These are phyloP conservation scores for Cerioporus squamosus DNA, from an alignment of 1,284 basidiomycete genomes.

Conservation along the genomic window DNA sequence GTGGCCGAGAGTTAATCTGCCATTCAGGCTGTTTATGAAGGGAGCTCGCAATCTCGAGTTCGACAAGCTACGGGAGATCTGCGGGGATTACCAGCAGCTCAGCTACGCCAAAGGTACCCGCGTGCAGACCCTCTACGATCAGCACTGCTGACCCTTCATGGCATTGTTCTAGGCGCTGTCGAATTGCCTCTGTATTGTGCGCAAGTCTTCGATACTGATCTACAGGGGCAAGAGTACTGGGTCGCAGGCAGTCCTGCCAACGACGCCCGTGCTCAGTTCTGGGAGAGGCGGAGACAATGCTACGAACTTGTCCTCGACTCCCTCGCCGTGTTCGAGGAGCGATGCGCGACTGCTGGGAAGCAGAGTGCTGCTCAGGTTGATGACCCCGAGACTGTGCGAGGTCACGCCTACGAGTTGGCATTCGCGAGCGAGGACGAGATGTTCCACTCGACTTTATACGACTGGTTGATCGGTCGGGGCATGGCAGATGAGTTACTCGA, in stretches of 20 bases:
- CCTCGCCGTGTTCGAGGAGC: slow-evolving; percentile 78
- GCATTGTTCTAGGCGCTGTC: slow-evolving; percentile 66
- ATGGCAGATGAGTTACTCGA: slow-evolving; percentile 90
- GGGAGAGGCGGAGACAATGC: slow-evolving; percentile 71
- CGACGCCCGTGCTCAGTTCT: slow-evolving; percentile 66
- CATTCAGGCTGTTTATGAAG: slow-evolving; percentile 79
- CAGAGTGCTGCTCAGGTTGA: slow-evolving; percentile 39
- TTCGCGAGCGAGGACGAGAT: slow-evolving; percentile 88
- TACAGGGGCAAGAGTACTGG: slow-evolving; percentile 82
- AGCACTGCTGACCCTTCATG: not conserved
- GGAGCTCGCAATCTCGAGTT: slow-evolving; percentile 86
- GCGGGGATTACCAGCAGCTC: slow-evolving; percentile 85
- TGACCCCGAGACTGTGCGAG: slow-evolving; percentile 69
- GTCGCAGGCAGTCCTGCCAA: slow-evolving; percentile 62
- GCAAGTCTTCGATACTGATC: slow-evolving; percentile 77
- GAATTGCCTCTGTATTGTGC: slow-evolving; percentile 89
- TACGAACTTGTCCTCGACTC: slow-evolving; percentile 87
- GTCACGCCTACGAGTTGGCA: slow-evolving; percentile 81
- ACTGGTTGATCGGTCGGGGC: slow-evolving; percentile 85
- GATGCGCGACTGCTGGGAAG: slow-evolving; percentile 29
- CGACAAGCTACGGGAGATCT: slow-evolving; percentile 85
- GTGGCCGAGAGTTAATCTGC: not conserved
- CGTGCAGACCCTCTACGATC: slow-evolving; percentile 6
- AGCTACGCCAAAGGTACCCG: slow-evolving; percentile 76
- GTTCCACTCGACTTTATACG: slow-evolving; percentile 94